These are phyloP conservation scores for Verbena officinalis DNA, from an alignment of 257 asterid species.

Conservation along the genomic window DNA sequence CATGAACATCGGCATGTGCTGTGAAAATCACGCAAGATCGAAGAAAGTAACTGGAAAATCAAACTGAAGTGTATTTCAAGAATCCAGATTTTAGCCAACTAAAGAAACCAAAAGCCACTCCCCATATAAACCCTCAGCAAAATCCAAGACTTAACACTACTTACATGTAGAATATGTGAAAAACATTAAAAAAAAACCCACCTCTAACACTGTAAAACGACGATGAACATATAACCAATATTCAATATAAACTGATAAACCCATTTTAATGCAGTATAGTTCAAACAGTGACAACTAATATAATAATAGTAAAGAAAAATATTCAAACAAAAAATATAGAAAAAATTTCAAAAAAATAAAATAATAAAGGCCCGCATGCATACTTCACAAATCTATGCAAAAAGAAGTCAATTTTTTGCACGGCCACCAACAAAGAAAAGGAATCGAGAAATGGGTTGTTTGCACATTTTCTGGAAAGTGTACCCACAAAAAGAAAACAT, in stretches of 20 bases:
- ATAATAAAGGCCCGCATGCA: constrained; percentile 30
- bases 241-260: too few relatives aligned
- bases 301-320: too few relatives aligned
- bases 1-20: constrained; percentile 27
- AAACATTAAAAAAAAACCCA: constrained; percentile 18
- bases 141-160: constrained; percentile 34
- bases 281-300: background rate
- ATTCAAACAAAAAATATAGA: too few relatives aligned
- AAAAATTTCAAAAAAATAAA: background rate
- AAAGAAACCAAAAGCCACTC: constrained; percentile 51
- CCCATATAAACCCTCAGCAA: constrained; percentile 41
- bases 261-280: background rate
- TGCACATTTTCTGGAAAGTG: background rate
- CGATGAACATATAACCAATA: background rate
- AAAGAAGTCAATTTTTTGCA: constrained; percentile 22
- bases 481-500: background rate
- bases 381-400: background rate
- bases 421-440: constrained; percentile 33
- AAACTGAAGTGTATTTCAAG: background rate
- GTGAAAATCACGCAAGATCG: constrained; percentile 25
- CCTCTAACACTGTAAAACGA: constrained; percentile 20
- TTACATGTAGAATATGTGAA: background rate
- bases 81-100: background rate
- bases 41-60: constrained; percentile 11
- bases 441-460: constrained; percentile 29